phyloP scores from a whole-genome alignment of 179 eudicot species.

The Gypsophila paniculata region DNA sequence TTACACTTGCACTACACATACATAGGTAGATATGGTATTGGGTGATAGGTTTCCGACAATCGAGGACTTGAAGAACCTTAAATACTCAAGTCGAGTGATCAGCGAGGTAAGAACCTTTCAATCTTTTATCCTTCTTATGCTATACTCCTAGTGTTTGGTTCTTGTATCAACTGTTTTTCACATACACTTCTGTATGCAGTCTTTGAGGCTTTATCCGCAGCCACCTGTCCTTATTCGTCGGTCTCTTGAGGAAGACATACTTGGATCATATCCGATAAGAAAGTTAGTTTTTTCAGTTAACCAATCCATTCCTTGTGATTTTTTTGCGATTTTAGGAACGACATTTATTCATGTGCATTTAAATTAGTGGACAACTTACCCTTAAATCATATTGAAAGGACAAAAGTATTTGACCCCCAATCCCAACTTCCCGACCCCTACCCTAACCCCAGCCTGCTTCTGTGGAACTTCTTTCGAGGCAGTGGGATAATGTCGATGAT shows the following conservation, averaged over 20 bases:
- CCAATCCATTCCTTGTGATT: background rate
- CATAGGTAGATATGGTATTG: constrained; percentile 83
- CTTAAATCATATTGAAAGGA: no score
- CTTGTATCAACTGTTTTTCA: background rate
- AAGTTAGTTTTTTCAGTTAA: constrained; percentile 38
- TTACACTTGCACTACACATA: constrained; percentile 13
- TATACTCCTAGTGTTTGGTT: background rate
- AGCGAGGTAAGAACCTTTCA: constrained; percentile 60
- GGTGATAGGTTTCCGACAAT: constrained; percentile 86
- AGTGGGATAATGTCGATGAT: background rate
- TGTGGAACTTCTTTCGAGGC: background rate
- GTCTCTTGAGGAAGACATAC: constrained; percentile 68
- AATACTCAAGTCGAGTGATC: constrained; percentile 84
- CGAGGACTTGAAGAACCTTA: constrained; percentile 94
- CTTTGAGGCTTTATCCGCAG: constrained; percentile 95
- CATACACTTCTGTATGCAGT: constrained; percentile 42
- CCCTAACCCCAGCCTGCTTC: background rate
- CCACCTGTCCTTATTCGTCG: constrained; percentile 98
- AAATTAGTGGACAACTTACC: background rate
- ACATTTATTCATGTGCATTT: background rate
- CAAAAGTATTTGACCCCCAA: no score
- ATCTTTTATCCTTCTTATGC: background rate
- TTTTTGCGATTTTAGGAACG: background rate
- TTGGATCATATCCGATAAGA: constrained; percentile 85
- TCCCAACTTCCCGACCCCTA: background rate